Base-by-base conservation (phyloP, 2,329 filamentous ascomycete species). In the Zasmidium cellare region DNA sequence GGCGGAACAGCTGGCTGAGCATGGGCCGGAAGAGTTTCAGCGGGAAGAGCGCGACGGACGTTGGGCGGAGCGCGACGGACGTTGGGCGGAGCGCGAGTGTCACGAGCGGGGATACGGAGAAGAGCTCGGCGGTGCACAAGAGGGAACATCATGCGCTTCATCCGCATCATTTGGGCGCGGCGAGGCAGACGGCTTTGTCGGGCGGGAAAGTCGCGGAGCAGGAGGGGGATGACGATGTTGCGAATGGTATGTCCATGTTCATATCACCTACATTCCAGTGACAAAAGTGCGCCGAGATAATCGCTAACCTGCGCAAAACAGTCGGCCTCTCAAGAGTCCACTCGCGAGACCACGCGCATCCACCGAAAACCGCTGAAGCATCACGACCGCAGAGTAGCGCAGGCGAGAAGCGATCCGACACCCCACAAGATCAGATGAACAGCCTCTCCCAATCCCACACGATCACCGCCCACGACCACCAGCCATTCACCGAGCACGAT, bases 191-290 rank as follows among this genome's bases (percentile, higher is more conserved):
- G 45, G 63, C 61, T 19, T 58, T 73, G 25, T 69, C 67, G 9
- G 41, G 31, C 41, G 35, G 35, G 35, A 67, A 72, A 3, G 74
- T 76, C 59, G 69, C 72, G 23, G 76, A 76, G 59, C 74, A 75
- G 53, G 74, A 76, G 9, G 76, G 75, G 23, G 77, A 80, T 62
- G 77, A 80, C 56, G 76, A 78, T 62, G 74, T 79, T 31, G 69
- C 70, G 9, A 79, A 79, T 75, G 77, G 77, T 80, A 61, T 65
- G 74, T 5, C 25, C 25, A 28, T 11, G 5, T 11, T 28, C n/a
- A n/a, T n/a, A n/a, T n/a, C n/a, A n/a, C n/a, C n/a, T 20, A 46
- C 23, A 14, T 9, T 22, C 28, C 49, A 22, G n/a, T 51, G 6
- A 22, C 12, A 18, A 12, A 20, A 23, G 14, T 20, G 35, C n/a